Evolutionary conservation across 2,329 filamentous ascomycete genomes (phyloP).

Genomic region (Phialophora macrospora): DNA sequence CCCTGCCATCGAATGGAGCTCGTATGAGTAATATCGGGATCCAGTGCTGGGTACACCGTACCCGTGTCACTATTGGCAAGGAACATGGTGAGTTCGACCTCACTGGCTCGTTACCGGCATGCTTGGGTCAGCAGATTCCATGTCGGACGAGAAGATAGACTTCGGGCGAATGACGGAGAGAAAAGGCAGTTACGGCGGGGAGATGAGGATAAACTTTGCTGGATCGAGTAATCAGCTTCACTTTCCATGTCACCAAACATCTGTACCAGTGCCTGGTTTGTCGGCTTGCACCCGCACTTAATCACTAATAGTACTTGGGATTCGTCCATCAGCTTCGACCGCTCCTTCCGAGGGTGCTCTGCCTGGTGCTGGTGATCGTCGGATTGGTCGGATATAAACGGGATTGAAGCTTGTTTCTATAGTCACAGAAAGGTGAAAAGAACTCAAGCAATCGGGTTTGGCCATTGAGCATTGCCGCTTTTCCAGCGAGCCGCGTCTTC

Average conservation of each 20-base stretch:
- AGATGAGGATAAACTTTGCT: slow-evolving; percentile 1
- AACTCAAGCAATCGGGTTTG: slow-evolving; percentile 1
- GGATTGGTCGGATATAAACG: not conserved
- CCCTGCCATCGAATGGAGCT: not conserved
- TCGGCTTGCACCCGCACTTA: not conserved
- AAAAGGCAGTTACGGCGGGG: not conserved
- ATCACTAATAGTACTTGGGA: not conserved
- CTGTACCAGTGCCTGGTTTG: not conserved
- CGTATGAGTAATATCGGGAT: slow-evolving; percentile 16
- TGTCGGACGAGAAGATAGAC: slow-evolving; percentile 4
- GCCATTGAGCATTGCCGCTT: not conserved
- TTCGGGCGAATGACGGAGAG: slow-evolving; percentile 12
- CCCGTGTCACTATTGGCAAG: not conserved
- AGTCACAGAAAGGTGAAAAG: not conserved
- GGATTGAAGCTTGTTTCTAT: slow-evolving; percentile 3
- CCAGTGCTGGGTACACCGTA: not conserved
- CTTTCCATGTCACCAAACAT: not conserved
- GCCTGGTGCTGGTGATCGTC: not conserved
- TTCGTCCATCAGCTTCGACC: slow-evolving; percentile 1
- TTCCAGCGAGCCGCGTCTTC: slow-evolving; percentile 1
- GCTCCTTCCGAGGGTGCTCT: not conserved
- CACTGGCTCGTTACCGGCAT: not conserved
- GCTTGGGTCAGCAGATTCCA: slow-evolving; percentile 7
- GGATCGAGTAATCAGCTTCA: slow-evolving; percentile 15
- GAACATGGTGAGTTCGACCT: not conserved